Conservation (phyloP, 2,329 filamentous ascomycete genomes). For the Cercospora brassicicola region DNA sequence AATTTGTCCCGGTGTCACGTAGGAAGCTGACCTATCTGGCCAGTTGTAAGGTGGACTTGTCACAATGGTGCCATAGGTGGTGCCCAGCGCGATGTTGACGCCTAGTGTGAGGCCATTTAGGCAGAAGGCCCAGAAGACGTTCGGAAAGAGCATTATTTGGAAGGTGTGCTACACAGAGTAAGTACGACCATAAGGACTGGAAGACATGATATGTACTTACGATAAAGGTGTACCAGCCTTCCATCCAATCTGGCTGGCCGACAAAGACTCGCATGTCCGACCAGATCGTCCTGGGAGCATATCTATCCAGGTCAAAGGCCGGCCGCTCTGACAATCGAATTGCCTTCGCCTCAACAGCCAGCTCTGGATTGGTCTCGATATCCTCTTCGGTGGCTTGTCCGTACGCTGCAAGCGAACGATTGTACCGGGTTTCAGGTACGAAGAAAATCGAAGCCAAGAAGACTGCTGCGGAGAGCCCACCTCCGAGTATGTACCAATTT, state of each 20-base stretch:
- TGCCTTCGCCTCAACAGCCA: constrained; percentile 16
- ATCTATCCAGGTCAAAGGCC: constrained; percentile 43
- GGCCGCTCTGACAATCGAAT: constrained; percentile 26
- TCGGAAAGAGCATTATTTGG: constrained; percentile 40
- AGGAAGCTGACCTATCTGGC: constrained; percentile 33
- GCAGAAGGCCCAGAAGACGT: constrained; percentile 46
- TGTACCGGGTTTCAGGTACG: constrained; percentile 49
- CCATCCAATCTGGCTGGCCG: constrained; percentile 44
- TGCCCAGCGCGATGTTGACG: constrained; percentile 47
- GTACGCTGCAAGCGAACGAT: constrained; percentile 42
- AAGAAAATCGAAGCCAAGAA: constrained; percentile 43
- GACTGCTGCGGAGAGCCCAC: constrained; percentile 38
- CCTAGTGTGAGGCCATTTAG: constrained; percentile 46
- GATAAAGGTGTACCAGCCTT: constrained; percentile 35
- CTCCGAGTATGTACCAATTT: constrained; percentile 49
- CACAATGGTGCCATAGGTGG: constrained; percentile 45
- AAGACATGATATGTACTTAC: constrained; percentile 3
- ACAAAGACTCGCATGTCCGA: constrained; percentile 46
- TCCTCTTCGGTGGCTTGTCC: constrained; percentile 35
- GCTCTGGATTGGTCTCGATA: constrained; percentile 13
- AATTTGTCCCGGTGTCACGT: constrained; percentile 46
- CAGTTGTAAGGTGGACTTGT: constrained; percentile 43
- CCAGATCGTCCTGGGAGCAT: constrained; percentile 40
- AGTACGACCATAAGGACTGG: not conserved
- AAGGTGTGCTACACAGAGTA: constrained; percentile 22